Evolutionary conservation across 148 eudicot species (phyloP).

Genomic region (Chenopodium album): DNA sequence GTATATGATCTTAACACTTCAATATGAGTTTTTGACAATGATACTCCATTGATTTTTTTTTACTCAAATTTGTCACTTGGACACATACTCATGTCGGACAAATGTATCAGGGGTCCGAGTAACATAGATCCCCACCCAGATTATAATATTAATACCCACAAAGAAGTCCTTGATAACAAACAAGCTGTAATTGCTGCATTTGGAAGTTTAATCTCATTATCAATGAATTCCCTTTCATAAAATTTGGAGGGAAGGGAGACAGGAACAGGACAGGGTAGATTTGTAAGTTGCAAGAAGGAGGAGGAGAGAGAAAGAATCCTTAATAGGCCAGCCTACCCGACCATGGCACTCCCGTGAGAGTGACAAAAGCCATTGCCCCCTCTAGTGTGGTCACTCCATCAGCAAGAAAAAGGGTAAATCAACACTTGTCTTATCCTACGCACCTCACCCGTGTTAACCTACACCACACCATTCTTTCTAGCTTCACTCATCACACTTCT

Average conservation of each 20-base stretch:
- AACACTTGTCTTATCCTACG: slow-evolving; percentile 15
- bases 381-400: slow-evolving; percentile 20
- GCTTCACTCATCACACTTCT: background rate
- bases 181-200: slow-evolving; percentile 26
- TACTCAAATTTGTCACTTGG: too few relatives aligned
- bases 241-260: slow-evolving; percentile 30
- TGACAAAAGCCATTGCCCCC: slow-evolving; percentile 46
- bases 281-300: slow-evolving; percentile 20
- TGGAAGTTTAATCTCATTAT: slow-evolving; percentile 27
- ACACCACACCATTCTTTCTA: slow-evolving; percentile 15
- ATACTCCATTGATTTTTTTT: too few relatives aligned
- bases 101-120: too few relatives aligned
- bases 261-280: slow-evolving; percentile 33
- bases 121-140: too few relatives aligned
- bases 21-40: too few relatives aligned
- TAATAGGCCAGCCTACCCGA: slow-evolving; percentile 28
- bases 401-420: background rate
- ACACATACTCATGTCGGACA: too few relatives aligned
- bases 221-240: slow-evolving; percentile 29
- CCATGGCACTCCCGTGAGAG: slow-evolving; percentile 52
- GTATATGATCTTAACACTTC: too few relatives aligned
- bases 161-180: background rate
- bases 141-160: background rate
- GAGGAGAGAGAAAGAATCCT: slow-evolving; percentile 17
- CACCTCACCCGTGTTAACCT: slow-evolving; percentile 14